Base-by-base conservation (phyloP, 495 filamentous ascomycete species). In the Penicillium manginii region DNA sequence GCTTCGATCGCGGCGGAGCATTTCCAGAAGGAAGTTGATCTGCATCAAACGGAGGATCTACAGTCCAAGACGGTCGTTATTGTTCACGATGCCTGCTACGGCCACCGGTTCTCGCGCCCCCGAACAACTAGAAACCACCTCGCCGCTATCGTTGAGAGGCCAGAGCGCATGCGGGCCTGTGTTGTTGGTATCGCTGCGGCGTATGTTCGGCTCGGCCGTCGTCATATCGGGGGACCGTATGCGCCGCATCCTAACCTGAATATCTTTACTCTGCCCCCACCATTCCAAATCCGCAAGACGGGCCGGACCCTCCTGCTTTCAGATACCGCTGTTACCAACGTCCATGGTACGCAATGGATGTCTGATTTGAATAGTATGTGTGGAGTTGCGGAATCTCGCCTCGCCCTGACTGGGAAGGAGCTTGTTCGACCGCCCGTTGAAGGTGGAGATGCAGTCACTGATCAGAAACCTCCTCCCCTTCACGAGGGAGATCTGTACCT, bases 81-180 rank as follows among this genome's bases (percentile, higher is more conserved):
- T 31, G 67, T 98, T 4, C 91, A 98, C 57, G 96, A 98, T 71
- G 86, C 88, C 50, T 96, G 93, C 75, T 98, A 97, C 63, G 92
- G 91, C 11, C 94, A 98, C 71, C 86, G 90, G 1, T 98, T 83
- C 66, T 89, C 91, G 12, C 83, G 94, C 21, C 91, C 91, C n/a
- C 85, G 88, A 37, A 85, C 88, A 0, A 84, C 83, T 2, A 86
- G 84, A 52, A 78, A 76, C 3, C 79, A 78, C 4, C 79, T 98
- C 0, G 84, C 68, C 51, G 87, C 83, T 40, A 93, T 98, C 48
- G 91, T 97, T 14, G 94, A 98, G 73, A 81, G 93, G 35, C 94
- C 94, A 29, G 94, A 98, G 76, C 84, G 94, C 35, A 86, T 98
- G 48, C 91, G 89, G 59, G 96, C 96, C 5, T 86, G 86, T 59